phyloP scores from a whole-genome alignment of 1,284 basidiomycete species.

The Austroboletus novae-zelandiae region DNA sequence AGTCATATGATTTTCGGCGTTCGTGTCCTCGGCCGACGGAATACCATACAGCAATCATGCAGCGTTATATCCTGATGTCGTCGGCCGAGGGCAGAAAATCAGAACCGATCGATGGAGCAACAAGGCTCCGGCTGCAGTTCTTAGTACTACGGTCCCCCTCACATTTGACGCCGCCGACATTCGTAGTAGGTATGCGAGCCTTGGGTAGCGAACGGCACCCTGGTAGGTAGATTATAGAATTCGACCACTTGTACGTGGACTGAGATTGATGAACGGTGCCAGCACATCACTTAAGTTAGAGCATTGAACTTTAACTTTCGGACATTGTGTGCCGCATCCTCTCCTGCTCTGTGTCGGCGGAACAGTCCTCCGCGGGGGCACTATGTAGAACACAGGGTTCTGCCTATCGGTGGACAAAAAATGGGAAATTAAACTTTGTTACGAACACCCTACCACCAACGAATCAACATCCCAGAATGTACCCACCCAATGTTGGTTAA shows the following conservation, averaged over 20 bases:
- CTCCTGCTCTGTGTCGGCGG: not conserved
- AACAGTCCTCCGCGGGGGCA: not conserved
- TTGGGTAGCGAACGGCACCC: no score
- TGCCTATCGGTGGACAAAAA: no score
- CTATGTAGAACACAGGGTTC: no score
- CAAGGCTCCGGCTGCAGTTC: not conserved
- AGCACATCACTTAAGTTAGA: no score
- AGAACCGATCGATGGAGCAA: not conserved
- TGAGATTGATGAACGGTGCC: no score
- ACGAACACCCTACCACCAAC: not conserved
- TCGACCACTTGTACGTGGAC: no score
- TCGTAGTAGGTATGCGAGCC: no score
- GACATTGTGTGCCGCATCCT: not conserved
- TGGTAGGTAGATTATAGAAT: no score
- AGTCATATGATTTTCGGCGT: slow-evolving; percentile 20
- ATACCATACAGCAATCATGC: not conserved
- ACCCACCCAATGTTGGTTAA: not conserved
- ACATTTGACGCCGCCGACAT: no score
- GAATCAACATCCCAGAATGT: not conserved
- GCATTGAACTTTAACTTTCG: no score
- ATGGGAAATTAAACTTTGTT: not conserved
- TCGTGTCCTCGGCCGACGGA: slow-evolving; percentile 23
- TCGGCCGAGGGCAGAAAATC: slow-evolving; percentile 23
- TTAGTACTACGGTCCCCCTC: not conserved
- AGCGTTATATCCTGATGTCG: not conserved